Percentiles rank a stretch among this genome's conserved stretches.
These are phyloP conservation scores for Penicillium polonicum DNA, from an alignment of 2,329 filamentous ascomycete species.

Conservation along the genomic window DNA sequence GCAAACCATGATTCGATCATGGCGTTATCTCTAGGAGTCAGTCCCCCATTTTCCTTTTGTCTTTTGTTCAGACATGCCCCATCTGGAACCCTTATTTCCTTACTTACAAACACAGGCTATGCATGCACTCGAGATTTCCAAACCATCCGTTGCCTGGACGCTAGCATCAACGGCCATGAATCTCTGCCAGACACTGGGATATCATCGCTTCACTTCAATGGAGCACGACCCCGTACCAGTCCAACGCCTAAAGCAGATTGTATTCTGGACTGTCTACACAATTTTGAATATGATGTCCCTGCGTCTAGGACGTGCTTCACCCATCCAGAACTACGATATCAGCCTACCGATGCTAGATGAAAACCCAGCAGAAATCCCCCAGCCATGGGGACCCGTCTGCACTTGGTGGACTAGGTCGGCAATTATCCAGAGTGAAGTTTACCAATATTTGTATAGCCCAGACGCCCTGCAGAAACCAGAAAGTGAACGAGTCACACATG, in stretches of 20 bases:
- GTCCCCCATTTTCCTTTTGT: slow-evolving; percentile 19
- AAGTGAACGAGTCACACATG: slow-evolving; percentile 28
- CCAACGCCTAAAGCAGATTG: slow-evolving; percentile 36
- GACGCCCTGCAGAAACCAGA: slow-evolving; percentile 30
- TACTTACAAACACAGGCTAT: slow-evolving; percentile 47
- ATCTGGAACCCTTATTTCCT: not conserved
- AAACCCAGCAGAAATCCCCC: slow-evolving; percentile 9
- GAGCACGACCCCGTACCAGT: slow-evolving; percentile 21
- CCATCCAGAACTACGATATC: slow-evolving; percentile 61
- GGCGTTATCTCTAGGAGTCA: slow-evolving; percentile 59
- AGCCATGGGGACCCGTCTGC: slow-evolving; percentile 50
- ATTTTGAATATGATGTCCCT: slow-evolving; percentile 60
- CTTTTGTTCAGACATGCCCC: not conserved
- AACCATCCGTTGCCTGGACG: slow-evolving; percentile 65
- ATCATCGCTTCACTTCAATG: slow-evolving; percentile 46
- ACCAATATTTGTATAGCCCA: slow-evolving; percentile 55
- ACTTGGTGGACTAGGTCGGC: slow-evolving; percentile 57
- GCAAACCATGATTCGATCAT: slow-evolving; percentile 57
- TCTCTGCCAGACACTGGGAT: slow-evolving; percentile 63
- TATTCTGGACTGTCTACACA: slow-evolving; percentile 62
- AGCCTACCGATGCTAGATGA: slow-evolving; percentile 42
- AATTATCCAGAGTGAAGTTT: slow-evolving; percentile 59
- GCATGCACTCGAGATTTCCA: slow-evolving; percentile 63
- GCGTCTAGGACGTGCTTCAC: slow-evolving; percentile 58
- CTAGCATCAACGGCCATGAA: slow-evolving; percentile 59